Evolutionary conservation across 352 stramenopile species (phyloP), one percentile per base, ranked within the genome.

Genomic region (Chrysophaeum taylorii): DNA sequence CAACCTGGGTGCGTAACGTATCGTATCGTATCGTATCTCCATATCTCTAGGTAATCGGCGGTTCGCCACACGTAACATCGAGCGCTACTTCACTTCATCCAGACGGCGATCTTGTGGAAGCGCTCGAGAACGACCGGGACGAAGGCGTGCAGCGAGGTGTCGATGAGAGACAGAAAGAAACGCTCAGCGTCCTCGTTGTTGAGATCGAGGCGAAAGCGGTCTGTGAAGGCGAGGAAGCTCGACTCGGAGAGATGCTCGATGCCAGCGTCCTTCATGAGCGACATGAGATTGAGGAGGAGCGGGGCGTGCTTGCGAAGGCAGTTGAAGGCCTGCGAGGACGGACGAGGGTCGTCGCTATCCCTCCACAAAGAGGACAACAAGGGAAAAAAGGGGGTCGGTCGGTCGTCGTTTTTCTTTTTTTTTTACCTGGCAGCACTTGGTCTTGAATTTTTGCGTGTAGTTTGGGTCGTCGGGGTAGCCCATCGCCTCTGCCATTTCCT

Each of bases 221-320:
- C 92, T 35, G 64, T 70, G 48, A 39, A 29, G 38, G 78, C 68
- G 12, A 70, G 68, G 53, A 60, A 60, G 12, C 63, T 45, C 29
- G 75, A 57, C 67, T 88, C 84, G 27, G 78, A 87, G 5, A 94
- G 71, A 73, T 91, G 85, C 74, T 98, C 90, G 73, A 99, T 98
- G 41, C 92, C 94, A 27, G 94, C 96, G 79, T 99, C 95, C 23
- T 92, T 92, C 95, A 99, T 99, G 27, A 99, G 80, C 74, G 92
- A 93, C 16, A 99, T 84, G 69, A 99, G 79, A 73, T 98, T 99
- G 35, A 99, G 78, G 69, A 99, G 95, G 37, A 99, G 79, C 29
- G 96, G 91, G 0, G 95, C 94, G 78, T 89, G 97, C 76, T 98
- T 98, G 35, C 96, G 89, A 35, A 99, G 82, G 42, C 89, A 88